phyloP scores from a whole-genome alignment of 768 basidiomycete genomes.

The Auricularia auricula-judae region DNA sequence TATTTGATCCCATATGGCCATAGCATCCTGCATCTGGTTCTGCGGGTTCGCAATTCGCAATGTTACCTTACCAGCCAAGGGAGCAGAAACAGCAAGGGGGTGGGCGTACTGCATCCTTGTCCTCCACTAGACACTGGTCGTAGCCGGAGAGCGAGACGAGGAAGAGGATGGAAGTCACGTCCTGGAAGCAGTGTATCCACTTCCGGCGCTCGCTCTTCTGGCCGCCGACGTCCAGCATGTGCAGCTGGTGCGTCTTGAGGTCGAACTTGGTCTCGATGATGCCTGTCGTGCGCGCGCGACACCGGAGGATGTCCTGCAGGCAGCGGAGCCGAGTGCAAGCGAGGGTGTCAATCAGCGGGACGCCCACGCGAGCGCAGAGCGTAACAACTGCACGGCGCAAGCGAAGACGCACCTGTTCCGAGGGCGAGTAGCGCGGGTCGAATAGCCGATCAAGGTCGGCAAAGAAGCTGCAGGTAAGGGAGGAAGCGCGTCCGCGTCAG shows the following conservation, averaged over 20 bases:
- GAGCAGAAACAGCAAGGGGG: not conserved
- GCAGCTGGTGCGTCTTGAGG: constrained; percentile 69
- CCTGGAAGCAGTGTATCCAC: constrained; percentile 93
- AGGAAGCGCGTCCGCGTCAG: not conserved
- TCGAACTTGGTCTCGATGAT: constrained; percentile 83
- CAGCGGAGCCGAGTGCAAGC: not conserved
- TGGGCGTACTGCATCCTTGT: constrained; percentile 69
- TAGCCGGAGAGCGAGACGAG: constrained; percentile 86
- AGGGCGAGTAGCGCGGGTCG: constrained; percentile 56
- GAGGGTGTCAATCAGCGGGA: no score
- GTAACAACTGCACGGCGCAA: not conserved
- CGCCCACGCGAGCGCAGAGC: not conserved
- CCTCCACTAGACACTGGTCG: constrained; percentile 89
- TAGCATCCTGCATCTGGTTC: constrained; percentile 98
- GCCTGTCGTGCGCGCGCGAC: constrained; percentile 80
- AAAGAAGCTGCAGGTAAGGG: constrained; percentile 40
- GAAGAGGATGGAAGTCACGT: constrained; percentile 89
- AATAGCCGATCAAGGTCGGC: constrained; percentile 72
- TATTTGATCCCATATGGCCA: constrained; percentile 98
- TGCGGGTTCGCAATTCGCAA: constrained; percentile 18
- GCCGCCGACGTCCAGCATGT: constrained; percentile 86
- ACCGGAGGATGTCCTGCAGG: constrained; percentile 63
- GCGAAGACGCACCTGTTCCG: constrained; percentile 37
- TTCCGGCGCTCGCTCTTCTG: constrained; percentile 90
- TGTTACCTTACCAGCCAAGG: not conserved